Base-by-base conservation (phyloP, 768 basidiomycete species). In the Serendipita indica region DNA sequence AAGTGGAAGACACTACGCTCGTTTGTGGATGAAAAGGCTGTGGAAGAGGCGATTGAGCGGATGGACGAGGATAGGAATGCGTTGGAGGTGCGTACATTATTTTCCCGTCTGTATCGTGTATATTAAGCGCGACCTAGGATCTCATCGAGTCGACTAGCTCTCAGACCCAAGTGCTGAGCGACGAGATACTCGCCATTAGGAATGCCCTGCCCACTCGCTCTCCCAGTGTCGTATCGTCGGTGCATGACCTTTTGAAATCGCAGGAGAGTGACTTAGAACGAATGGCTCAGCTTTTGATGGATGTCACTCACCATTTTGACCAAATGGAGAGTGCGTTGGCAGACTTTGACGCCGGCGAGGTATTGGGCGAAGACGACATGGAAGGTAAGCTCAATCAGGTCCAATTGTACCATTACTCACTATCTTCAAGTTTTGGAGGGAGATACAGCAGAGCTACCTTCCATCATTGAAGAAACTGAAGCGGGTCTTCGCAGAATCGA, bases 1-100 rank as follows among this genome's bases (percentile, higher is more conserved):
- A 74, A 72, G 32, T 89, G 88, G 88, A 90, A 88, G 74, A 86
- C 84, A 0, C 66, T 90, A 33, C 78, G 89, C 33, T 87, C 90
- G 66, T 90, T 91, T 68, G 85, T 89, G 33, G 86, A 89, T 64
- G 89, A 91, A 63, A 76, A 81, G 30, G 84, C 81, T 4, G 81
- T 90, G 34, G 89, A 91, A 57, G 84, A 86, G 62, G 75, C 81
- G 18, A 66, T 84, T 45, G 89, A 90, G 58, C 74, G 73, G 1
- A 79, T 90, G 49, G 89, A 91, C 64, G 75, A 72, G 58, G 85
- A 89, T 58, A 73, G 86, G 49, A 74, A 72, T 62, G 72, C 73
- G 30, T 70, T 90, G 34, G 87, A 90, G 60, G 87, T 86, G 62
- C 58, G 81, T 71, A n/a, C 12, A 39, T 49, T 16, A 57, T 10